Conservation (phyloP, 192 early-diverging fungal genomes). For the Coemansia sp. region DNA sequence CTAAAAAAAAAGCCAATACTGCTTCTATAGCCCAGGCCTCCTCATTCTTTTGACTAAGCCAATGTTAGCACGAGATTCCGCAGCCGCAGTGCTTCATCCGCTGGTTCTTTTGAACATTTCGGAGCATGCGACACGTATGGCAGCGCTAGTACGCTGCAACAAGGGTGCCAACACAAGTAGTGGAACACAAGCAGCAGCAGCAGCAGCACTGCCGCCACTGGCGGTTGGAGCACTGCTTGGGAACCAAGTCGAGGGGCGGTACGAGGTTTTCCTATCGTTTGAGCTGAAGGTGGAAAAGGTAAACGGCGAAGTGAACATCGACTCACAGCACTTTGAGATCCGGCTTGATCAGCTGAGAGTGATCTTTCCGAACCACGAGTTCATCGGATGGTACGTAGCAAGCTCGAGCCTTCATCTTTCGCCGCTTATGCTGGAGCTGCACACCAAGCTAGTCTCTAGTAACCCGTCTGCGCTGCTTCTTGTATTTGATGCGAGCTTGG, state of each 20-base stretch:
- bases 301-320: slow-evolving; percentile 1
- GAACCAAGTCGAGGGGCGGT: slow-evolving; percentile 28
- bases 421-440: slow-evolving; percentile 21
- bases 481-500: slow-evolving; percentile 42
- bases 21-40: too few species aligned
- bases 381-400: slow-evolving; percentile 49
- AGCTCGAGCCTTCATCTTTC: slow-evolving; percentile 17
- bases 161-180: slow-evolving; percentile 12
- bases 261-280: slow-evolving; percentile 43
- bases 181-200: neutral
- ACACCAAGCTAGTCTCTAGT: slow-evolving; percentile 26
- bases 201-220: neutral
- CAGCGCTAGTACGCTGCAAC: slow-evolving; percentile 16
- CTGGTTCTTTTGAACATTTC: slow-evolving; percentile 52
- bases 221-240: slow-evolving; percentile 44
- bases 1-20: too few species aligned
- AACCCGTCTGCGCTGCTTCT: slow-evolving; percentile 38
- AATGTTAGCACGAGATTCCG: slow-evolving; percentile 1
- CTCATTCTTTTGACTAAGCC: too few species aligned
- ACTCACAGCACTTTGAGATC: slow-evolving; percentile 16
- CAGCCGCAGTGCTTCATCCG: slow-evolving; percentile 37
- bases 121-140: slow-evolving; percentile 47
- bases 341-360: slow-evolving; percentile 38
- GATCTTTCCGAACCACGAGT: slow-evolving; percentile 46
- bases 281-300: slow-evolving; percentile 32